These are phyloP conservation scores for Heterobasidion annosum DNA, from an alignment of 1,284 basidiomycete species.

Conservation along the genomic window DNA sequence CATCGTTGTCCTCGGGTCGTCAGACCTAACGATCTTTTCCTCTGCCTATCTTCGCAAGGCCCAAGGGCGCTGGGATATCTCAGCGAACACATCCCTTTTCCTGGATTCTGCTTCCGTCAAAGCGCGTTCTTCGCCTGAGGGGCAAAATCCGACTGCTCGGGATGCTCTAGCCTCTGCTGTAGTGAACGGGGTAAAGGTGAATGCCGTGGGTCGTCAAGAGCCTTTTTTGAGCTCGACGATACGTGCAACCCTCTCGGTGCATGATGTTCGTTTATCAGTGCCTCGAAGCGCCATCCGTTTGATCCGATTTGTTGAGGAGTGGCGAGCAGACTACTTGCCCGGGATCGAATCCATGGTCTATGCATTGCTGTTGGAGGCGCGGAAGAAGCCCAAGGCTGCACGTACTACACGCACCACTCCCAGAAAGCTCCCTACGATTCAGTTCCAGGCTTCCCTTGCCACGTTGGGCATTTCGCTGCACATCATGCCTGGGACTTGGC, in stretches of 20 bases:
- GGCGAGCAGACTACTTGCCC: slow-evolving; percentile 71
- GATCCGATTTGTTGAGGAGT: slow-evolving; percentile 70
- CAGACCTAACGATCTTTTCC: slow-evolving; percentile 30
- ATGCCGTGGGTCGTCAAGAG: slow-evolving; percentile 36
- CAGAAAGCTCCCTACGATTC: slow-evolving; percentile 23
- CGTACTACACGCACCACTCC: slow-evolving; percentile 16
- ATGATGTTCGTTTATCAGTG: slow-evolving; percentile 44
- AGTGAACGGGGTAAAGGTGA: slow-evolving; percentile 35
- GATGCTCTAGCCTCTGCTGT: slow-evolving; percentile 53
- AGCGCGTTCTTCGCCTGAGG: slow-evolving; percentile 41
- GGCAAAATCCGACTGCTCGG: slow-evolving; percentile 28
- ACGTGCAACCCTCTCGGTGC: slow-evolving; percentile 36
- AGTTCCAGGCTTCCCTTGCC: slow-evolving; percentile 41
- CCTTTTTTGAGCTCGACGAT: slow-evolving; percentile 23
- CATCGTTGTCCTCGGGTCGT: slow-evolving; percentile 34
- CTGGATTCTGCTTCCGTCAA: slow-evolving; percentile 45
- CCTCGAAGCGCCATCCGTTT: slow-evolving; percentile 74
- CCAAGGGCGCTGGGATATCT: slow-evolving; percentile 21
- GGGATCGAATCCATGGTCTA: slow-evolving; percentile 58
- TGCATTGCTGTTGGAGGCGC: slow-evolving; percentile 55
- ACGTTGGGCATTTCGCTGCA: slow-evolving; percentile 54
- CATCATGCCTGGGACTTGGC: slow-evolving; percentile 79
- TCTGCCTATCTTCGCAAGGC: slow-evolving; percentile 27
- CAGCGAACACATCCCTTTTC: slow-evolving; percentile 37
- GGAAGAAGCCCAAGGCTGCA: slow-evolving; percentile 18